phyloP scores from a whole-genome alignment of 768 basidiomycete genomes.

The Fomitopsis pulvina region DNA sequence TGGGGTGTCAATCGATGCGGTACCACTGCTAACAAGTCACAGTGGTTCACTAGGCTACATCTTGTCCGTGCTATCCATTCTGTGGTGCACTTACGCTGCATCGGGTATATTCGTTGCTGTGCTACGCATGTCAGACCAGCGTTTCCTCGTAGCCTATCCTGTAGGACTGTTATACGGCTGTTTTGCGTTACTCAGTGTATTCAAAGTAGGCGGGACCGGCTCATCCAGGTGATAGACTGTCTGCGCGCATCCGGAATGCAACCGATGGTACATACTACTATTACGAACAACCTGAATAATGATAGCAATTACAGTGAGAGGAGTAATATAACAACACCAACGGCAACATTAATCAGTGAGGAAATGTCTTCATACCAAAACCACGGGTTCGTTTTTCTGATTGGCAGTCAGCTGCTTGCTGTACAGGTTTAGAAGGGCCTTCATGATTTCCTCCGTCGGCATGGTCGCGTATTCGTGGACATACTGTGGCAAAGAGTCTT shows the following conservation, averaged over 20 bases:
- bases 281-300: neutral
- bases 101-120: conserved; percentile 95
- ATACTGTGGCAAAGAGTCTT: conserved; percentile 81
- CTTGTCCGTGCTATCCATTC: conserved; percentile 71
- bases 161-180: conserved; percentile 91
- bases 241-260: neutral
- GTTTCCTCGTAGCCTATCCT: conserved; percentile 94
- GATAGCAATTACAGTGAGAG: neutral
- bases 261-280: neutral
- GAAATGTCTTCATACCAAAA: neutral
- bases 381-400: neutral
- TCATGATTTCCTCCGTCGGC: conserved; percentile 82
- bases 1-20: too few species aligned
- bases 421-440: conserved; percentile 68
- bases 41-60: conserved; percentile 85
- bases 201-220: conserved; percentile 43
- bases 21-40: too few species aligned
- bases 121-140: conserved; percentile 91
- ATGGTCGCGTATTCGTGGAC: conserved; percentile 83
- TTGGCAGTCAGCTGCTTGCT: conserved; percentile 53
- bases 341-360: neutral
- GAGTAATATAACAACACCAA: neutral
- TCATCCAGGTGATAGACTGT: conserved; percentile 12
- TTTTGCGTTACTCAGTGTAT: conserved; percentile 89
- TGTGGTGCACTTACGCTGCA: conserved; percentile 97